phyloP scores from a whole-genome alignment of 768 basidiomycete species.

The Sporobolomyces pararoseus region DNA sequence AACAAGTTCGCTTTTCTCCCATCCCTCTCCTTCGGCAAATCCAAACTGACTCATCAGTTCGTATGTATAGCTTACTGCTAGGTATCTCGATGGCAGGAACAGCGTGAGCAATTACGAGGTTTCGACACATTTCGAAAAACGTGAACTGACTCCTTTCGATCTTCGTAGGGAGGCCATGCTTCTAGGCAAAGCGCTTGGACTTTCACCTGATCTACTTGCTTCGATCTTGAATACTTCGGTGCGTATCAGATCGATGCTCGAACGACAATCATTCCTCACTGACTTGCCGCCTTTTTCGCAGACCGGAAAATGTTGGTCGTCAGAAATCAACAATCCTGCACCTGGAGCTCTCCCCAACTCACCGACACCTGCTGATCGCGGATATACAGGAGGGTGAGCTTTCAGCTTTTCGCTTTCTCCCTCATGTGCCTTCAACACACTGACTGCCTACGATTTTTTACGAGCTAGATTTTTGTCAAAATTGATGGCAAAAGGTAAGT shows the following conservation, averaged over 20 bases:
- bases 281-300: background rate
- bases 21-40: background rate
- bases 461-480: slow-evolving; percentile 20
- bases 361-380: slow-evolving; percentile 74
- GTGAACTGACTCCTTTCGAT: background rate
- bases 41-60: background rate
- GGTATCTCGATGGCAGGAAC: slow-evolving; percentile 55
- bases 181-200: slow-evolving; percentile 72
- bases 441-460: background rate
- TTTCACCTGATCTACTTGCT: slow-evolving; percentile 70
- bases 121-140: too few species aligned
- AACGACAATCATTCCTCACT: background rate
- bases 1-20: slow-evolving; percentile 60
- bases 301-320: slow-evolving; percentile 45
- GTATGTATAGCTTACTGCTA: slow-evolving; percentile 50
- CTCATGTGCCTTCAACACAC: too few species aligned
- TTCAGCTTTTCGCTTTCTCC: background rate
- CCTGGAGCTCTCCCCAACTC: slow-evolving; percentile 62
- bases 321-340: slow-evolving; percentile 72
- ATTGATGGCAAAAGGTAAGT: slow-evolving; percentile 33
- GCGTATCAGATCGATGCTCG: slow-evolving; percentile 1
- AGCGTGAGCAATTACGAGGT: slow-evolving; percentile 27
- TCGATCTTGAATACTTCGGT: slow-evolving; percentile 68
- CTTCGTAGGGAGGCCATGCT: slow-evolving; percentile 69
- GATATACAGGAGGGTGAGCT: slow-evolving; percentile 70